phyloP scores from a whole-genome alignment of 2,329 filamentous ascomycete genomes.

The Fusarium sp. region DNA sequence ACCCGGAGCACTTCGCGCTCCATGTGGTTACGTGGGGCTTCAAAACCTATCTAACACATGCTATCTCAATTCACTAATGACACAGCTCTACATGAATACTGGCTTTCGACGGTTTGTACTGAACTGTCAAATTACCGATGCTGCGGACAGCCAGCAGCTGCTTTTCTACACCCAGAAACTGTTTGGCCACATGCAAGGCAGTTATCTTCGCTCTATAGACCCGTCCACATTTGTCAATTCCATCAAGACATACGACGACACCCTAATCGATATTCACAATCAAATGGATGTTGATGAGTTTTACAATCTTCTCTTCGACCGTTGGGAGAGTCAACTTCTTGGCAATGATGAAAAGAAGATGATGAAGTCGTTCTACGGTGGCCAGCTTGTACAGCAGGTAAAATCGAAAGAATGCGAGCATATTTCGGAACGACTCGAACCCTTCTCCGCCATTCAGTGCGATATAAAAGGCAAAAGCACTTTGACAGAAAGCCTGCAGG shows the following conservation, averaged over 20 bases:
- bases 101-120: slow-evolving; percentile 89
- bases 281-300: slow-evolving; percentile 99
- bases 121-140: slow-evolving; percentile 68
- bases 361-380: slow-evolving; percentile 89
- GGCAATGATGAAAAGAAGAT: slow-evolving; percentile 75
- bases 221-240: slow-evolving; percentile 78
- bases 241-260: slow-evolving; percentile 86
- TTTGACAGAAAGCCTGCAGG: slow-evolving; percentile 87
- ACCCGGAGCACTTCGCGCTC: slow-evolving; percentile 75
- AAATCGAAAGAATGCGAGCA: slow-evolving; percentile 95
- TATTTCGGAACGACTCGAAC: slow-evolving; percentile 89
- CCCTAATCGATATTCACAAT: slow-evolving; percentile 84
- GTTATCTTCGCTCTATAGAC: slow-evolving; percentile 78
- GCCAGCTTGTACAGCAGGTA: slow-evolving; percentile 92
- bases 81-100: slow-evolving; percentile 96
- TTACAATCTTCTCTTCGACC: slow-evolving; percentile 92
- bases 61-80: slow-evolving; percentile 94
- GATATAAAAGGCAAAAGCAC: slow-evolving; percentile 93
- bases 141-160: slow-evolving; percentile 71
- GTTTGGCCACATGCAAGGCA: slow-evolving; percentile 89
- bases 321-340: slow-evolving; percentile 86
- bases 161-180: slow-evolving; percentile 83
- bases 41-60: slow-evolving; percentile 95
- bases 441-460: slow-evolving; percentile 94
- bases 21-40: slow-evolving; percentile 89